Conservation (phyloP, 352 stramenopile species). For the Globisporangium radiosum region DNA sequence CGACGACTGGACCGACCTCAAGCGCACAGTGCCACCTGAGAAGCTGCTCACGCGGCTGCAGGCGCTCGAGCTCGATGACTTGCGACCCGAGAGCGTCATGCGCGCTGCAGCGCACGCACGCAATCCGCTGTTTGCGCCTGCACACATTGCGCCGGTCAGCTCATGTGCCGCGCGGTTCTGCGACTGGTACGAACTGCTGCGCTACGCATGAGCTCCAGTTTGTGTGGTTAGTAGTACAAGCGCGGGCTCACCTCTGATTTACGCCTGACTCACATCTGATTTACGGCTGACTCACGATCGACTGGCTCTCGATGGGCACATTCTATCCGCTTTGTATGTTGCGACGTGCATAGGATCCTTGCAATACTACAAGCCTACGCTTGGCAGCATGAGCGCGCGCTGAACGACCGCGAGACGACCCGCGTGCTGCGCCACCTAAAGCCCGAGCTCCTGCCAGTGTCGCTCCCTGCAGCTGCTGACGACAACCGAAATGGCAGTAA, state of each 20-base stretch:
- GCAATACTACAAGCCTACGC: slow-evolving; percentile 59
- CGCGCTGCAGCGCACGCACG: slow-evolving; percentile 40
- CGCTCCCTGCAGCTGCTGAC: slow-evolving; percentile 1
- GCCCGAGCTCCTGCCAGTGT: slow-evolving; percentile 30
- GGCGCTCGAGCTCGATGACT: slow-evolving; percentile 29
- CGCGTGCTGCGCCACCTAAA: slow-evolving; percentile 47
- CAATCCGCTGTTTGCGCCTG: slow-evolving; percentile 62
- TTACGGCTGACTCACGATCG: too few relatives aligned
- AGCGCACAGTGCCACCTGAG: slow-evolving; percentile 56
- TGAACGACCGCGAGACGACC: slow-evolving; percentile 37
- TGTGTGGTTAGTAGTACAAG: too few relatives aligned
- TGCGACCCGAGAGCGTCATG: slow-evolving; percentile 27
- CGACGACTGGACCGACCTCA: slow-evolving; percentile 35
- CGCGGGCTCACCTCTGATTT: too few relatives aligned
- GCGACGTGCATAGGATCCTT: slow-evolving; percentile 29
- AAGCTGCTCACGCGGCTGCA: slow-evolving; percentile 48
- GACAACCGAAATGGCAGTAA: neutral
- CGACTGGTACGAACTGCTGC: slow-evolving; percentile 53
- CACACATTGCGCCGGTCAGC: slow-evolving; percentile 73
- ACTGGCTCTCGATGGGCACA: too few relatives aligned
- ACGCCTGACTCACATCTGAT: too few relatives aligned
- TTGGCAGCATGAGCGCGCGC: slow-evolving; percentile 36
- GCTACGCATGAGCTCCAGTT: too few relatives aligned
- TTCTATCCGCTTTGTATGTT: too few relatives aligned
- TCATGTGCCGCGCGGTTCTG: slow-evolving; percentile 85